Base-by-base conservation (phyloP, 202 grass and related monocot genomes). In the Sporobolus alterniflorus region DNA sequence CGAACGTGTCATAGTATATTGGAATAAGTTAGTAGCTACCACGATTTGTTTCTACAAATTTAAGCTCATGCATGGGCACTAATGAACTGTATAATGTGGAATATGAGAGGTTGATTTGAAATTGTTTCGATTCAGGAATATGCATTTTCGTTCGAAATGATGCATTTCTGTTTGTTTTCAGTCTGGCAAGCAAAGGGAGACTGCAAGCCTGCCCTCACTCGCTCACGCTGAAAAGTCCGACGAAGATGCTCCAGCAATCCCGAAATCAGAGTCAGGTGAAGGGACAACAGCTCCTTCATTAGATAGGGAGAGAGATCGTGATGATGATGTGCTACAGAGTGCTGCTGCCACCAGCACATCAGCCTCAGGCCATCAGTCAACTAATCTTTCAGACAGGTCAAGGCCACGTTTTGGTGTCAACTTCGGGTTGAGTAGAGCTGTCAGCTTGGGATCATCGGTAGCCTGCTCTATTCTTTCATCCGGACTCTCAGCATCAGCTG, bases 381-480 rank as follows among this genome's bases (percentile, higher is more conserved):
- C 87, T 68, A 86, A 81, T 82, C 26, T 49, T 74, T 74, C 83
- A 43, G 79, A 87, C 54, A 85, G 89, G 74, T 64, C 83, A 16
- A 77, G 62, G 11, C 67, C 83, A 73, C 82, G 57, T 64, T 92
- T 99, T 84, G 88, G 76, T 81, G 79, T 83, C 84, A 96, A 84
- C 71, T 94, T 90, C 72, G 90, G 93, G 74, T 68, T 99, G 82
- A 96, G 92, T 56, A 90, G 91, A 92, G 91, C 93, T 22, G 85
- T 91, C 72, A 96, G 93, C 74, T 85, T 99, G 71, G 97, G 97
- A 50, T 96, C 97, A 62, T 94, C 91, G 2, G 84, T 74, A 31
- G 81, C 93, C 15, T 87, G 79, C 67, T 89, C 91, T 59, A 57
- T 99, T 66, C 83, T 94, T 70, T 94, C 91, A 54, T 80, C 79